Evolutionary conservation across 2,329 filamentous ascomycete genomes (phyloP).

Genomic region (Coleophoma cylindrospora): DNA sequence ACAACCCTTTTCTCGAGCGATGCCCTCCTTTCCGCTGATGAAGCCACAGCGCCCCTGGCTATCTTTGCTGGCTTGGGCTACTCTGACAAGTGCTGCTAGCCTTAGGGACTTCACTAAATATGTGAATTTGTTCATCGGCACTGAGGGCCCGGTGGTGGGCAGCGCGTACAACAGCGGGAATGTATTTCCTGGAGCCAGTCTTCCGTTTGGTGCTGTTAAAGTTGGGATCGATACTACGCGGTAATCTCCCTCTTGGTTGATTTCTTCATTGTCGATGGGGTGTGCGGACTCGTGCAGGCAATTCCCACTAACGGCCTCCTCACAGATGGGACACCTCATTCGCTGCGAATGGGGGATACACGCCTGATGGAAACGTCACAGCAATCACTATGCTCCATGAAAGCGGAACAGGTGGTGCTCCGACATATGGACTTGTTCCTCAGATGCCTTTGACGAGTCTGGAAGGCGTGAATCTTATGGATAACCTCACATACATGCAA

Average conservation of each 20-base stretch:
- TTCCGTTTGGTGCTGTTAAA: conserved; percentile 37
- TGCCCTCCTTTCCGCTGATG: no score
- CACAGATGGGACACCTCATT: neutral
- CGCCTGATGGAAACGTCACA: conserved; percentile 38
- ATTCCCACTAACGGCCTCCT: no score
- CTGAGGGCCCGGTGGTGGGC: conserved; percentile 38
- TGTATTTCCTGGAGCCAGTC: conserved; percentile 34
- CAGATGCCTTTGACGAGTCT: conserved; percentile 39
- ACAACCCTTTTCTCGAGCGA: no score
- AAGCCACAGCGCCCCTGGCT: no score
- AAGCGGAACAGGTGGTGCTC: conserved; percentile 50
- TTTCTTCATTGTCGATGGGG: conserved; percentile 1
- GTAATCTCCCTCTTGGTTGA: conserved; percentile 3
- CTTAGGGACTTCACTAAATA: conserved; percentile 19
- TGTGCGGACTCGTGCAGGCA: no score
- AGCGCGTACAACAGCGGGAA: conserved; percentile 36
- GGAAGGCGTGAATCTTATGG: conserved; percentile 38
- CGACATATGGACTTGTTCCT: conserved; percentile 51
- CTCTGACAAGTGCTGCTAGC: neutral
- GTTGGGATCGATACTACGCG: conserved; percentile 32
- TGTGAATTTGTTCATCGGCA: conserved; percentile 46
- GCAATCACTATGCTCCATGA: conserved; percentile 50
- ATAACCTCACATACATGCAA: conserved; percentile 43
- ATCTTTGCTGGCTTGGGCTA: neutral
- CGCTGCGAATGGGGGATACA: conserved; percentile 33